A percentile compares a stretch with the other conserved stretches of the same genome.
Evolutionary conservation across 768 basidiomycete species (phyloP).

Genomic region (Calocybe indica): DNA sequence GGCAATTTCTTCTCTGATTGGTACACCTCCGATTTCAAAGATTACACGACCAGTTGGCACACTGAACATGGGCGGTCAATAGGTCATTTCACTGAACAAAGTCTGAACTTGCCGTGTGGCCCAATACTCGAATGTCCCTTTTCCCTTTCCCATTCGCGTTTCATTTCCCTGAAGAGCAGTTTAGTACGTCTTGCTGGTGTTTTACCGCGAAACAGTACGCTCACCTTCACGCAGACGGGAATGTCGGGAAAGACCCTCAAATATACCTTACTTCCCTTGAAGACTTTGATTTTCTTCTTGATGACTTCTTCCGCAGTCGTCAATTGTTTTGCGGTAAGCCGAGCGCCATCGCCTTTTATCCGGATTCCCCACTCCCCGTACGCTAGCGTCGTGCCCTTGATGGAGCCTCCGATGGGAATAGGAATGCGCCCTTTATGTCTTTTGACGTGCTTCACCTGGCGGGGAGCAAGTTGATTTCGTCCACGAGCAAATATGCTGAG

Average conservation of each 20-base stretch:
- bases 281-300: constrained; percentile 79
- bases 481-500: constrained; percentile 34
- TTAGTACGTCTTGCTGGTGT: not conserved
- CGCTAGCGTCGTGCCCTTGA: constrained; percentile 87
- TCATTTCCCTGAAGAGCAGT: constrained; percentile 72
- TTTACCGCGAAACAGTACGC: constrained; percentile 8
- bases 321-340: constrained; percentile 88
- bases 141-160: constrained; percentile 99
- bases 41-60: constrained; percentile 87
- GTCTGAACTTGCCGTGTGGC: constrained; percentile 66
- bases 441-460: constrained; percentile 76
- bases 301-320: constrained; percentile 83
- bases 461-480: constrained; percentile 74
- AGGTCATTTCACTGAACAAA: not conserved
- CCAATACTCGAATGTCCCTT: constrained; percentile 97
- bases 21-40: constrained; percentile 88
- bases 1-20: constrained; percentile 88
- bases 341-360: constrained; percentile 74
- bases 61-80: constrained; percentile 30
- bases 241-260: constrained; percentile 94
- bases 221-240: constrained; percentile 93
- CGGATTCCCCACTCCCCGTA: constrained; percentile 92
- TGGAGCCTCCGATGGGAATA: constrained; percentile 84
- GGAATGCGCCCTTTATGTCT: constrained; percentile 88
- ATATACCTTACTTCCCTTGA: constrained; percentile 86